A percentile compares a stretch with the other conserved stretches of the same genome.
phyloP scores from a whole-genome alignment of 2,329 filamentous ascomycete genomes.

The Aureobasidium melanogenum region DNA sequence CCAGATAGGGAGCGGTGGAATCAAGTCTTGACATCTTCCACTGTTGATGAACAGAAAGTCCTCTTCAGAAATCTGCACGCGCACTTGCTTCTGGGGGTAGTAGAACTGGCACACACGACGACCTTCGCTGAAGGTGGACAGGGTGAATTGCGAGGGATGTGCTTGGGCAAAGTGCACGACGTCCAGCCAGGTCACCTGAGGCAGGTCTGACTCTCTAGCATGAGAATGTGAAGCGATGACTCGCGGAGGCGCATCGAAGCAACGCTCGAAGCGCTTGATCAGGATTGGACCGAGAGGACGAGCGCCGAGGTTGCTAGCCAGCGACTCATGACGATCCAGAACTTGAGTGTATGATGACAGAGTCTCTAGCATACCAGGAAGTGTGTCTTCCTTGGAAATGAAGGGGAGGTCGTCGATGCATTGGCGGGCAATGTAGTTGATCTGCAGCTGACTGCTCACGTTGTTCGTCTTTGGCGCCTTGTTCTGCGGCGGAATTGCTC shows the following conservation, averaged over 20 bases:
- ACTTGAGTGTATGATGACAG: conserved; percentile 79
- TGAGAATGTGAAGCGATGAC: conserved; percentile 52
- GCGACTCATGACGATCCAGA: conserved; percentile 74
- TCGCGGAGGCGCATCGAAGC: conserved; percentile 74
- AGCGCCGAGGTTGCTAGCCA: conserved; percentile 76
- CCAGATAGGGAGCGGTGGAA: conserved; percentile 69
- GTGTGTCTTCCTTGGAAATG: conserved; percentile 57
- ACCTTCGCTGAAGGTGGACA: conserved; percentile 61
- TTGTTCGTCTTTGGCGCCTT: conserved; percentile 41
- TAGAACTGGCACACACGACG: conserved; percentile 70
- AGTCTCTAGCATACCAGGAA: conserved; percentile 62
- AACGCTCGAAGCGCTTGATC: conserved; percentile 74
- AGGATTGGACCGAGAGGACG: conserved; percentile 74
- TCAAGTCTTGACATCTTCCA: conserved; percentile 73
- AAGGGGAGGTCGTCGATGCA: conserved; percentile 54
- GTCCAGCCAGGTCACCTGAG: conserved; percentile 68
- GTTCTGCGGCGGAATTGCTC: conserved; percentile 24
- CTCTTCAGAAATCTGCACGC: conserved; percentile 79
- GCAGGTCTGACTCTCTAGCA: conserved; percentile 31
- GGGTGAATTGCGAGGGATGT: conserved; percentile 67
- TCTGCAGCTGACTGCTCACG: conserved; percentile 50
- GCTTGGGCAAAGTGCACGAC: conserved; percentile 76
- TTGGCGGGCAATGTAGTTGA: conserved; percentile 59
- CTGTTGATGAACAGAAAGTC: conserved; percentile 79
- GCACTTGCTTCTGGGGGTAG: conserved; percentile 58